Evolutionary conservation across 2,329 filamentous ascomycete species (phyloP).

Genomic region (Fonsecaea pugnacius): DNA sequence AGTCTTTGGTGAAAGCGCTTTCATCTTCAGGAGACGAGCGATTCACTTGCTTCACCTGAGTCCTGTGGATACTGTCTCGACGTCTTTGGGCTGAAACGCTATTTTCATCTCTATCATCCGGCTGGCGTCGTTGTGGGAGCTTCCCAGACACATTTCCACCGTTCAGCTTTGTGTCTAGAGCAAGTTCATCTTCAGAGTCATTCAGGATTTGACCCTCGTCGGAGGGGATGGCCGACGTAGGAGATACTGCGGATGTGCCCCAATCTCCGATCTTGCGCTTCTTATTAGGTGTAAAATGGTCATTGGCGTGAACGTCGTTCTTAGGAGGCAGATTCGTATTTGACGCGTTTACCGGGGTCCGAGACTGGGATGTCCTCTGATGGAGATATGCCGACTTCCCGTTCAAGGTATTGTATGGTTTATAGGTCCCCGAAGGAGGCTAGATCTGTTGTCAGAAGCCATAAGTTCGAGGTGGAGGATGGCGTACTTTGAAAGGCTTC

Average conservation of each 20-base stretch:
- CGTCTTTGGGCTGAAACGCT: not conserved
- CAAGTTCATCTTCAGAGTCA: slow-evolving; percentile 30
- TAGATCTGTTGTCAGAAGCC: slow-evolving; percentile 8
- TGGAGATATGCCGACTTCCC: slow-evolving; percentile 13
- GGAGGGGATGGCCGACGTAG: slow-evolving; percentile 11
- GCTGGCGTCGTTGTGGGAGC: not conserved
- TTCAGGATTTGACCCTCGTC: slow-evolving; percentile 21
- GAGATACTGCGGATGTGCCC: slow-evolving; percentile 3
- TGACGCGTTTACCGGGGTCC: not conserved
- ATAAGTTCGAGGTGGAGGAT: not conserved
- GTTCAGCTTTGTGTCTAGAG: slow-evolving; percentile 11
- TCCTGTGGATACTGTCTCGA: not conserved
- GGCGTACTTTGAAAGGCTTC: slow-evolving; percentile 23
- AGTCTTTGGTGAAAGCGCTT: slow-evolving; percentile 25
- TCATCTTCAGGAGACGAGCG: slow-evolving; percentile 21
- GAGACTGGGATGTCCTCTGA: slow-evolving; percentile 6
- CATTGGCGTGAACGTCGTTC: slow-evolving; percentile 16
- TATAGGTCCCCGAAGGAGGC: slow-evolving; percentile 6
- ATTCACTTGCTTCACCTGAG: not conserved
- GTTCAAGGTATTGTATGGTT: slow-evolving; percentile 19
- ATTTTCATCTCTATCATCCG: not conserved
- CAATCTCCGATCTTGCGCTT: slow-evolving; percentile 19
- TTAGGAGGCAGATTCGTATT: not conserved
- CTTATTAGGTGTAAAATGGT: slow-evolving; percentile 27
- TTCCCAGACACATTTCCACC: not conserved